Evolutionary conservation across 2,329 filamentous ascomycete genomes (phyloP), one percentile per base, ranked within the genome.

Genomic region (Cladosporium velox): DNA sequence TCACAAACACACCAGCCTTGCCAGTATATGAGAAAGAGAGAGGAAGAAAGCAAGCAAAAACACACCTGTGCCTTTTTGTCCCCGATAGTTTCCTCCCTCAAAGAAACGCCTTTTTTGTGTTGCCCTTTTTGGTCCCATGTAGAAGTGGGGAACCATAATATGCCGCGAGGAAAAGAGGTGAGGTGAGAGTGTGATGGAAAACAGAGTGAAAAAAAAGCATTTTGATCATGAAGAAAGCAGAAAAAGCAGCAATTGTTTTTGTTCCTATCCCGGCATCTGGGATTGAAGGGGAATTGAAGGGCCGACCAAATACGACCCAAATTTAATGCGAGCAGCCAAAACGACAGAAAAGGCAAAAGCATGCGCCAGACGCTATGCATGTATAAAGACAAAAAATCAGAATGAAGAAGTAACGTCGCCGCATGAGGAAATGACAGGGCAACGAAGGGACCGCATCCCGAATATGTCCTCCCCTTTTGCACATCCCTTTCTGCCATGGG

Each of bases 291-390:
- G 32, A 55, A 55, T 21, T 21, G 32, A 32, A 55, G 30, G 52
- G 28, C 10, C 52, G 32, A 55, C 52, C 30, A 18, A 21, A 34
- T 21, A 30, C 4, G 52, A 34, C 52, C 52, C 52, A 34, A 34
- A n/a, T 18, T 12, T 21, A 32, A 55, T 55, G 52, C 52, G 34
- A 30, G 28, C 52, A 34, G 55, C 55, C 55, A 41, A 26, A 58
- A 41, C 12, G 24, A 58, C n/a, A 15, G 34, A 28, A 38, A 30
- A 41, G 30, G 12, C 30, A 58, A 58, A 28, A 24, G 55, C 55
- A 41, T 38, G 55, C 55, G n/a, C 55, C 55, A 18, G 55, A 58
- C 55, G 55, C 55, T 58, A 58, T 58, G 55, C 55, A 12, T 58
- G 24, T 58, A 41, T 58, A 7, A 41, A 58, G 24, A 58, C 32